Conservation (phyloP, 179 eudicot species). For the Heliamphora pulchella region DNA sequence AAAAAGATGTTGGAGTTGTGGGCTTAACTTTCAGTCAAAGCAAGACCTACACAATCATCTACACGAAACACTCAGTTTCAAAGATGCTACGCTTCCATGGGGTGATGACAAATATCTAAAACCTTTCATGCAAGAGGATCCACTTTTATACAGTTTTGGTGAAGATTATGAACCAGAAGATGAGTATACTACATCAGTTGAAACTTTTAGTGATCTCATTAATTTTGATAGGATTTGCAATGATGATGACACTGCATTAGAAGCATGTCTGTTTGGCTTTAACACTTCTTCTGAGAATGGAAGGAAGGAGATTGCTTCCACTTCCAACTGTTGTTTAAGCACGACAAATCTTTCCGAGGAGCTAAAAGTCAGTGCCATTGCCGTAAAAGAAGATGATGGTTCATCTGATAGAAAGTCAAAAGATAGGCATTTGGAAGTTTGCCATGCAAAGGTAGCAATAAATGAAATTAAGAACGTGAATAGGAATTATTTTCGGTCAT, state of each 20-base stretch:
- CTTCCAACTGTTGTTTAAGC: constrained; percentile 18
- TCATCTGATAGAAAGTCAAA: constrained; percentile 20
- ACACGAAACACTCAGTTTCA: constrained; percentile 29
- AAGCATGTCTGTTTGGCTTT: constrained; percentile 12
- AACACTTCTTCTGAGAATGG: constrained; percentile 24
- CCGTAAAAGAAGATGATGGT: constrained; percentile 10
- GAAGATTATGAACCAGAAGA: constrained; percentile 63
- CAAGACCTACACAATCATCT: constrained; percentile 49
- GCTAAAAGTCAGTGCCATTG: constrained; percentile 26
- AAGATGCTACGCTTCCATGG: constrained; percentile 43
- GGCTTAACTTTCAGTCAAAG: constrained; percentile 32
- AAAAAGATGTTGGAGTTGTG: constrained; percentile 70
- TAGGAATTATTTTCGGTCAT: constrained; percentile 75
- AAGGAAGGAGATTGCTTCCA: constrained; percentile 22
- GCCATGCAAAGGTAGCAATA: constrained; percentile 37
- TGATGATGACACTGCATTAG: constrained; percentile 34
- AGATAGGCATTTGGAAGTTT: constrained; percentile 19
- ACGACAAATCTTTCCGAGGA: constrained; percentile 18
- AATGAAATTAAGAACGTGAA: constrained; percentile 53
- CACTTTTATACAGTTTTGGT: constrained; percentile 64
- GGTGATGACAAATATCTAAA: constrained; percentile 62
- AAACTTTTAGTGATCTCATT: constrained; percentile 30
- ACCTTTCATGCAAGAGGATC: constrained; percentile 69
- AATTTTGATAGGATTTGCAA: constrained; percentile 30
- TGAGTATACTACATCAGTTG: constrained; percentile 30